These are phyloP conservation scores for Phialophora verrucosa DNA, from an alignment of 2,329 filamentous ascomycete species.

Conservation along the genomic window DNA sequence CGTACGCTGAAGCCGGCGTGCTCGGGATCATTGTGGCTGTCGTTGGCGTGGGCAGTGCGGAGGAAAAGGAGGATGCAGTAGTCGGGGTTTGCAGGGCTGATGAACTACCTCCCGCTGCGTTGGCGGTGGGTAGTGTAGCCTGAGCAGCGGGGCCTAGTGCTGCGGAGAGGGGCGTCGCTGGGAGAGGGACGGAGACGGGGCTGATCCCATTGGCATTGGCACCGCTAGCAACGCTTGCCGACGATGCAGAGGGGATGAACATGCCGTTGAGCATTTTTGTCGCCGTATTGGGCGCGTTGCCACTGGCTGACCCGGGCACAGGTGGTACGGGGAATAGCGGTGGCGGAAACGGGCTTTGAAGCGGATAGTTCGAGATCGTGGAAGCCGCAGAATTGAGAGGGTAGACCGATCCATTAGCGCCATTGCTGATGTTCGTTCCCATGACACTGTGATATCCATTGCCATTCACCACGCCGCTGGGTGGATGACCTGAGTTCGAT, in stretches of 20 bases:
- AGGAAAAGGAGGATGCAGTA: constrained; percentile 4
- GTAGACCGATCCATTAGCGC: constrained; percentile 24
- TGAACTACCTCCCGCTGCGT: neutral
- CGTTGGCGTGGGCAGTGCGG: constrained; percentile 9
- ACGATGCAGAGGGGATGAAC: neutral
- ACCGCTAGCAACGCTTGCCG: constrained; percentile 12
- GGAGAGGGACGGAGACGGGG: constrained; percentile 61
- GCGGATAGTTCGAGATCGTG: constrained; percentile 12
- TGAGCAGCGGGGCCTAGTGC: constrained; percentile 88
- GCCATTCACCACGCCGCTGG: constrained; percentile 22
- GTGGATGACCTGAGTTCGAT: constrained; percentile 32
- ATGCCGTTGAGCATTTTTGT: constrained; percentile 41
- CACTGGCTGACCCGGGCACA: constrained; percentile 30
- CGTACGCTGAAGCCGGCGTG: constrained; percentile 54
- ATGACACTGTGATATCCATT: constrained; percentile 38
- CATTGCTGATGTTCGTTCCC: constrained; percentile 13
- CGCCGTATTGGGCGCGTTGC: constrained; percentile 39
- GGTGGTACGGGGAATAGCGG: constrained; percentile 30
- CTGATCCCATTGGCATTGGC: constrained; percentile 28
- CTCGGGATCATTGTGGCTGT: constrained; percentile 44
- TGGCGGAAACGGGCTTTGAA: constrained; percentile 33
- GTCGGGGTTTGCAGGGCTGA: constrained; percentile 12
- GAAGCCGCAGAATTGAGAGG: constrained; percentile 1
- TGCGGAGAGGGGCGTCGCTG: constrained; percentile 87
- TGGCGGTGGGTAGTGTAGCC: constrained; percentile 74